Base-by-base conservation (phyloP, 306 rosid species). In the Begonia peltatifolia region DNA sequence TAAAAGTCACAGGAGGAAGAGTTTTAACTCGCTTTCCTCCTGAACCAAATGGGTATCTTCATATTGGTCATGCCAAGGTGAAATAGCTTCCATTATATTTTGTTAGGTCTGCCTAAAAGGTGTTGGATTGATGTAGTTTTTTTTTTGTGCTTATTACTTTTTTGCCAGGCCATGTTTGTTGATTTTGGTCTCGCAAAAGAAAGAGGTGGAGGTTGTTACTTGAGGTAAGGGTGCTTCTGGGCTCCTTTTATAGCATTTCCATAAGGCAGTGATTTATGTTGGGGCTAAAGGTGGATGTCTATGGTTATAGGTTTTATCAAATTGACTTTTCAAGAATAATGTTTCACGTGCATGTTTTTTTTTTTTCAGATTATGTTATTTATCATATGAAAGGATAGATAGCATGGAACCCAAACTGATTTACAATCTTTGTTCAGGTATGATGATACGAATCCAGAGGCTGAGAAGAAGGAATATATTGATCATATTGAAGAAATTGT, bases 61-160 rank as follows among this genome's bases (percentile, higher is more conserved):
- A 90, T 74, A 90, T 90, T 63, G 94, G 99, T 68, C 99, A 90
- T 69, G 95, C 99, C 55, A 90, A 90, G 95, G 99, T 78, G 60
- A 53, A 53, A 46, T 57, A 20, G 15, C 14, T 64, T 47, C n/a
- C 11, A 30, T 47, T 10, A 15, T 47, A 22, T 15, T 59, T 38
- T 47, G 22, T 57, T 12, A n/a, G 13, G 14, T 15, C 0, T 16
- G 44, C 55, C 52, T 41, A 61, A 65, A 7, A 42, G 10, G 60
- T 25, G 17, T 17, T 52, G 42, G 52, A 15, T 6, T n/a, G 42
- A 46, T 49, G 42, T 44, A 50, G 36, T 49, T 54, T 30, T 23
- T 23, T 60, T 48, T 14, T 20, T 47, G 17, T 22, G 51, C 10
- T 42, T 22, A 3, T 48, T 12, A 3, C 23, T 20, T 20, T 20